A percentile compares a stretch with the other conserved stretches of the same genome.
Evolutionary conservation across 257 asterid genomes (phyloP).

Genomic region (Vinca minor): DNA sequence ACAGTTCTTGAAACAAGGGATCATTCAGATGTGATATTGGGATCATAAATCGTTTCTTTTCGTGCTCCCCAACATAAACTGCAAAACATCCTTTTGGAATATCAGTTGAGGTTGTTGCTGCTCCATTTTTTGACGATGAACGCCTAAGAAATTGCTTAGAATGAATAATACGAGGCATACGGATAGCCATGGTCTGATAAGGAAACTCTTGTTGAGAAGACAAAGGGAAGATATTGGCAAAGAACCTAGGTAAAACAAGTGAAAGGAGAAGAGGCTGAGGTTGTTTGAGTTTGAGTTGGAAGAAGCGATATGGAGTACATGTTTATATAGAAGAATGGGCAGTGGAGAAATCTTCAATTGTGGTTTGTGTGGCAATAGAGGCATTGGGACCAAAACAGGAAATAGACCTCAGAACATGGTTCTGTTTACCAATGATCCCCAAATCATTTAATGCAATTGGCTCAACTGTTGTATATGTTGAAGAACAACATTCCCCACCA

Average conservation of each 20-base stretch:
- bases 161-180: neutral
- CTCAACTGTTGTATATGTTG: neutral
- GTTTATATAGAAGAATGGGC: neutral
- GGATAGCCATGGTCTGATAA: neutral
- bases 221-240: neutral
- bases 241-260: neutral
- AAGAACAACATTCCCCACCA: neutral
- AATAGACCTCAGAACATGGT: neutral
- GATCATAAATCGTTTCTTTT: neutral
- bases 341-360: neutral
- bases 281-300: neutral
- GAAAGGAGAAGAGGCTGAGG: neutral
- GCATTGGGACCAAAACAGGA: neutral
- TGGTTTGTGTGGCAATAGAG: neutral
- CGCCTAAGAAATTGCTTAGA: neutral
- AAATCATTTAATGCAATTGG: neutral
- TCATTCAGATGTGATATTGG: neutral
- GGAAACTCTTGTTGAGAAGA: neutral
- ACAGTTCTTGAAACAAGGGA: neutral
- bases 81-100: neutral
- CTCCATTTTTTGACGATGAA: neutral
- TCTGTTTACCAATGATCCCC: neutral
- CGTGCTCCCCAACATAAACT: neutral
- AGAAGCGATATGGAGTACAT: neutral
- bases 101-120: no score